These are phyloP conservation scores for Russula foetens DNA, from an alignment of 768 basidiomycete species.

Conservation along the genomic window DNA sequence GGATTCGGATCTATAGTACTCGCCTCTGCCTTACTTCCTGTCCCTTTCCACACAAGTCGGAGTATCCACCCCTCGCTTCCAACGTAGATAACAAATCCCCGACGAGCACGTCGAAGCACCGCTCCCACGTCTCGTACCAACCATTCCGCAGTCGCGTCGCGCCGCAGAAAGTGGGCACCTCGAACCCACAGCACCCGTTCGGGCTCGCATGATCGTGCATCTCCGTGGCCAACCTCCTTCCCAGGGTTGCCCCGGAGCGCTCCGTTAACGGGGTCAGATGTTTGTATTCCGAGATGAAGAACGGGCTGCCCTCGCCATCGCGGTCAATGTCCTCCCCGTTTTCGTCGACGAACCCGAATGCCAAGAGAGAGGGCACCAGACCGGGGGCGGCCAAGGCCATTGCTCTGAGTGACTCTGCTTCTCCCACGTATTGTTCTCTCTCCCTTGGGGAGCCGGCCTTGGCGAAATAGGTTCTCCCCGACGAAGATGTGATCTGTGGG, in stretches of 20 bases:
- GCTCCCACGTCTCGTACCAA: slow-evolving; percentile 65
- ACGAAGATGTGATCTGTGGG: slow-evolving; percentile 47
- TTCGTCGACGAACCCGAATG: slow-evolving; percentile 34
- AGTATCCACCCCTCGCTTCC: slow-evolving; percentile 32
- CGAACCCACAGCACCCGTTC: slow-evolving; percentile 54
- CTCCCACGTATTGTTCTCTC: slow-evolving; percentile 58
- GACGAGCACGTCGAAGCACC: slow-evolving; percentile 57
- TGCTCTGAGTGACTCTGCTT: slow-evolving; percentile 58
- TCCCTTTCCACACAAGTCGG: slow-evolving; percentile 43
- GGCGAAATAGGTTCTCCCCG: slow-evolving; percentile 50
- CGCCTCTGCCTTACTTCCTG: slow-evolving; percentile 42
- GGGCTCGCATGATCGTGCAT: slow-evolving; percentile 49
- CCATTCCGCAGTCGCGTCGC: slow-evolving; percentile 62
- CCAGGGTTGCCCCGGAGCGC: slow-evolving; percentile 42
- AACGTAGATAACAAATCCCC: slow-evolving; percentile 47
- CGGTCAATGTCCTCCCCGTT: slow-evolving; percentile 24
- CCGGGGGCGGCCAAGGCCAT: slow-evolving; percentile 61
- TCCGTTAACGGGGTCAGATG: slow-evolving; percentile 41
- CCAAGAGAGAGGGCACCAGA: slow-evolving; percentile 50
- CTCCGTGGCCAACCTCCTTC: slow-evolving; percentile 55
- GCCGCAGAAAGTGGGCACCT: slow-evolving; percentile 71
- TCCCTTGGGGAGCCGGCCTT: slow-evolving; percentile 49
- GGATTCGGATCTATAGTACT: too few relatives aligned
- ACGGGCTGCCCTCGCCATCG: slow-evolving; percentile 38
- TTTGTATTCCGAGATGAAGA: slow-evolving; percentile 72